These are phyloP conservation scores for Cystobasidium pallidum DNA, from an alignment of 1,284 basidiomycete species.

Conservation along the genomic window DNA sequence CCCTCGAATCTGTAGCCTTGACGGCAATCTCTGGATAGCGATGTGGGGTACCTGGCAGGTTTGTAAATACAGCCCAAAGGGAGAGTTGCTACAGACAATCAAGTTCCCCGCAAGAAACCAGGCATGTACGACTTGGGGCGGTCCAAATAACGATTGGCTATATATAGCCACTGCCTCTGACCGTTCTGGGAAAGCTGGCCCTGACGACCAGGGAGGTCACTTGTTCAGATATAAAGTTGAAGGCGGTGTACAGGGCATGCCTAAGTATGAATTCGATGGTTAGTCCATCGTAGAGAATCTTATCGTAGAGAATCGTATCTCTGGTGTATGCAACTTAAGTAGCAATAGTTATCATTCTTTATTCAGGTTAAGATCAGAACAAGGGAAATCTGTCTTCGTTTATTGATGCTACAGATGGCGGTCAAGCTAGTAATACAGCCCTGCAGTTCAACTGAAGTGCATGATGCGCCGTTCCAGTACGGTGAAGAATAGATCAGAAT, in stretches of 20 bases:
- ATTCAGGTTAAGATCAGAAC: too few relatives aligned
- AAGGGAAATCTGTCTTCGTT: too few relatives aligned
- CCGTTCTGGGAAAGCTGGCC: constrained; percentile 22
- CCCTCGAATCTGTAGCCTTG: constrained; percentile 10
- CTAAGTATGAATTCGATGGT: constrained; percentile 35
- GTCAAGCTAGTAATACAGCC: too few relatives aligned
- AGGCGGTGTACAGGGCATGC: constrained; percentile 32
- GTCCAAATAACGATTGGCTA: constrained; percentile 40
- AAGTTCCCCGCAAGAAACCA: constrained; percentile 28
- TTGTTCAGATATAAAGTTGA: constrained; percentile 34
- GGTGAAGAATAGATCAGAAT: neutral
- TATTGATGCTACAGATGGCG: too few relatives aligned
- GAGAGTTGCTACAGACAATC: constrained; percentile 27
- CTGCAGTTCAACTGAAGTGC: too few relatives aligned
- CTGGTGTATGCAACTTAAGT: neutral
- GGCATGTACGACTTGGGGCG: constrained; percentile 38
- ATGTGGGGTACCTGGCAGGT: constrained; percentile 37
- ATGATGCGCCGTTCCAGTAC: neutral
- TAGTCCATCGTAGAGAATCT: neutral
- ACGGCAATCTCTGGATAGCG: constrained; percentile 36
- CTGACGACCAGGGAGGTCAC: constrained; percentile 32
- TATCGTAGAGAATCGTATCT: neutral
- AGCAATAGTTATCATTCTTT: constrained; percentile 1
- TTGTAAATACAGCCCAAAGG: constrained; percentile 32
- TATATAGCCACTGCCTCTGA: constrained; percentile 31